A percentile compares a stretch with the other conserved stretches of the same genome.
Conservation (phyloP, 352 stramenopile genomes). For the Pilasporangium apinafurcum region DNA sequence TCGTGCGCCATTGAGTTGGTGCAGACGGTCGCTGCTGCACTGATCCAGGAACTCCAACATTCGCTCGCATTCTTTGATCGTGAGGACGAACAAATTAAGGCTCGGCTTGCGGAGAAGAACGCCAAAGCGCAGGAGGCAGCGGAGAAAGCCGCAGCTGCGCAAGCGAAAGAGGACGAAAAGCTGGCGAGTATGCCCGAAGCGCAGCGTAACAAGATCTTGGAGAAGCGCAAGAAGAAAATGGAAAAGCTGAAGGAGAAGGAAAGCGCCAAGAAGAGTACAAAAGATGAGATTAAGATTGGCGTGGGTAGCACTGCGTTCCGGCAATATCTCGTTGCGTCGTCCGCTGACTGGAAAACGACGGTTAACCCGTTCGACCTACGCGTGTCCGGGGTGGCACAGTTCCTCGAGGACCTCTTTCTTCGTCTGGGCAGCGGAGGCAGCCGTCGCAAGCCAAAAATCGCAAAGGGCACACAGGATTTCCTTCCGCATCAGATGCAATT, state of each 20-base stretch:
- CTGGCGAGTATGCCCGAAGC: constrained; percentile 69
- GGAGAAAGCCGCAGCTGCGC: constrained; percentile 60
- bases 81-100: constrained; percentile 55
- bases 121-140: constrained; percentile 59
- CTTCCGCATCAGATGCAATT: constrained; percentile 95
- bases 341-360: constrained; percentile 4
- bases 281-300: constrained; percentile 65
- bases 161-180: constrained; percentile 81
- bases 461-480: constrained; percentile 95
- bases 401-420: constrained; percentile 63
- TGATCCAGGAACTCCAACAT: constrained; percentile 40
- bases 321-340: constrained; percentile 22
- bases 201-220: constrained; percentile 68
- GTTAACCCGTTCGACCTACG: constrained; percentile 66
- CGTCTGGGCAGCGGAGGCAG: constrained; percentile 60
- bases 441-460: constrained; percentile 84
- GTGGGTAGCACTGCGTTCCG: constrained; percentile 58
- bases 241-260: constrained; percentile 84
- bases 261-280: constrained; percentile 50
- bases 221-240: constrained; percentile 79
- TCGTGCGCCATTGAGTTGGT: constrained; percentile 44
- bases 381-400: constrained; percentile 21
- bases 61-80: constrained; percentile 52
- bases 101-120: constrained; percentile 42
- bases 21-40: constrained; percentile 21